phyloP scores from a whole-genome alignment of 2,329 filamentous ascomycete species.

The Graphiopsis chlorocephala region DNA sequence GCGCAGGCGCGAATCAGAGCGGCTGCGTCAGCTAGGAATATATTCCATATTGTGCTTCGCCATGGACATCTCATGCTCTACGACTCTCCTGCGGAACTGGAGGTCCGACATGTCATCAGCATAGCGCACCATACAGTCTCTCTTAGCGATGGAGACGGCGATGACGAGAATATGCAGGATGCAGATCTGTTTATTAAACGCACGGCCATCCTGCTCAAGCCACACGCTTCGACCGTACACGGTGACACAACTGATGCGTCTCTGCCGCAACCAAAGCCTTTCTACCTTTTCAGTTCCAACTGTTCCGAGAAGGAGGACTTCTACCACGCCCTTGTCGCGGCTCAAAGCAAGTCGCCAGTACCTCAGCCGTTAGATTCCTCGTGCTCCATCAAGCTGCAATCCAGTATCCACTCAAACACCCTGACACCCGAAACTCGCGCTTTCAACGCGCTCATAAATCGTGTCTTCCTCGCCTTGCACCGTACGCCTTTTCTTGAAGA shows the following conservation, averaged over 20 bases:
- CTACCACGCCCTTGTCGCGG: slow-evolving; percentile 85
- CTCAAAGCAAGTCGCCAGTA: slow-evolving; percentile 63
- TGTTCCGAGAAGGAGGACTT: slow-evolving; percentile 98
- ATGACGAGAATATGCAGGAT: slow-evolving; percentile 63
- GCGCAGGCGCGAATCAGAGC: slow-evolving; percentile 7
- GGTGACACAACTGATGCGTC: neutral
- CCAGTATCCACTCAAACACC: slow-evolving; percentile 77
- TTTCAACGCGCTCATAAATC: slow-evolving; percentile 87
- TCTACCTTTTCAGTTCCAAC: slow-evolving; percentile 92
- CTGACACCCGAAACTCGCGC: slow-evolving; percentile 88
- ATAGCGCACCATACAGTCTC: slow-evolving; percentile 82
- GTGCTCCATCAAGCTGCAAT: slow-evolving; percentile 85
- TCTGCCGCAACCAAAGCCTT: slow-evolving; percentile 61
- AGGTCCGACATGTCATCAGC: slow-evolving; percentile 94
- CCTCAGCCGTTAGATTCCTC: slow-evolving; percentile 77
- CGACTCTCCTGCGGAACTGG: slow-evolving; percentile 89
- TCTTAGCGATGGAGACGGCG: slow-evolving; percentile 67
- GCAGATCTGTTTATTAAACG: slow-evolving; percentile 95
- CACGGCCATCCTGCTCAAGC: slow-evolving; percentile 34
- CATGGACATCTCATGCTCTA: slow-evolving; percentile 97
- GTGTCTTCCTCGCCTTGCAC: slow-evolving; percentile 84
- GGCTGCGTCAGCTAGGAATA: slow-evolving; percentile 11
- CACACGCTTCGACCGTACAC: slow-evolving; percentile 16
- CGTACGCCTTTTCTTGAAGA: slow-evolving; percentile 78
- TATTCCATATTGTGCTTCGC: slow-evolving; percentile 49